Percentiles rank a stretch among this genome's conserved stretches.
phyloP scores from a whole-genome alignment of 345 rosid species.

The Arabidopsis arenosa region DNA sequence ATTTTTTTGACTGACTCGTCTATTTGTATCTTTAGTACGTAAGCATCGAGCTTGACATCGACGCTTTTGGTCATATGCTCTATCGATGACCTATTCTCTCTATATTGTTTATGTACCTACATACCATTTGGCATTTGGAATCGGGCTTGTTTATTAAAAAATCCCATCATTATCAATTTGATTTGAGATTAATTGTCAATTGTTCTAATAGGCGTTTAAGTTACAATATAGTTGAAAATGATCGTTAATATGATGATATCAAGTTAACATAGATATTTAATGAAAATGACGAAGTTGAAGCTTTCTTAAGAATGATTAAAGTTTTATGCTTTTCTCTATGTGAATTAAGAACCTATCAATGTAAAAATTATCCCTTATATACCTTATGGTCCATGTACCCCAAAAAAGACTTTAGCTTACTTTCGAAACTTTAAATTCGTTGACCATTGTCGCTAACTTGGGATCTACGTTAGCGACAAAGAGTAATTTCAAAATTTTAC shows the following conservation, averaged over 20 bases:
- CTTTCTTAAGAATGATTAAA: background rate
- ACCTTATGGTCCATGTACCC: no score
- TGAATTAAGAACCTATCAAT: background rate
- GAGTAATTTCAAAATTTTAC: background rate
- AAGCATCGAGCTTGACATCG: background rate
- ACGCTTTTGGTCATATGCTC: background rate
- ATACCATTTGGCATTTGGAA: no score
- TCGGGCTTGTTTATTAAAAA: no score
- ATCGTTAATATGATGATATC: background rate
- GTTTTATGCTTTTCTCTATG: background rate
- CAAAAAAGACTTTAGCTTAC: background rate
- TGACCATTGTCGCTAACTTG: background rate
- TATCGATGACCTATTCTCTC: no score
- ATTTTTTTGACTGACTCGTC: background rate
- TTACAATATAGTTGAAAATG: background rate
- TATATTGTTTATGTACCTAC: no score
- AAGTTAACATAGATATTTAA: background rate
- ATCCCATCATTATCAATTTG: no score
- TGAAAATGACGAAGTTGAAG: background rate
- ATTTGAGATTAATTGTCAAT: background rate
- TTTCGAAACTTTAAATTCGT: background rate
- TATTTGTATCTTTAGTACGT: background rate
- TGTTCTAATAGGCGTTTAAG: background rate
- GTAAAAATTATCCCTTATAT: background rate
- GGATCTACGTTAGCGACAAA: background rate